These are phyloP conservation scores for Vitis cinerea DNA, from an alignment of 164 flowering plant species.

Conservation along the genomic window DNA sequence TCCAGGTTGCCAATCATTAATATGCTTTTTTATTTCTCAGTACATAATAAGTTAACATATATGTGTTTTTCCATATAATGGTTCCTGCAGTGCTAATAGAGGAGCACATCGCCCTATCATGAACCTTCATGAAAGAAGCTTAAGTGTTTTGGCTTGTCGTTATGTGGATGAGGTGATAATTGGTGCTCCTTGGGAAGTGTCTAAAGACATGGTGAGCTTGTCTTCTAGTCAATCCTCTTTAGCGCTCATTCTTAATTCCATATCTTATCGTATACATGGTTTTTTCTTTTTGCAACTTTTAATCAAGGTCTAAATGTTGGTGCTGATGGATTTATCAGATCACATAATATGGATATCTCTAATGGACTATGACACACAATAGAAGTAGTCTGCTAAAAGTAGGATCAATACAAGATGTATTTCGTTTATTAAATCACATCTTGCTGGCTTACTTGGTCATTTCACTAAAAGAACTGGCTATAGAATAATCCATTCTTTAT, in stretches of 20 bases:
- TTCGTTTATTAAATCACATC: too few species aligned
- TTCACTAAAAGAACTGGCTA: too few species aligned
- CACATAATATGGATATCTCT: background rate
- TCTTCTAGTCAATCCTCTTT: background rate
- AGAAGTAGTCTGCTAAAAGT: too few species aligned
- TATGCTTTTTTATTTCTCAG: background rate
- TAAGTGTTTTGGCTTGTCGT: conserved; percentile 93
- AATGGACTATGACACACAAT: too few species aligned
- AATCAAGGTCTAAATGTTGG: background rate
- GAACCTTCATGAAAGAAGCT: conserved; percentile 97
- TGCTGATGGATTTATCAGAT: background rate
- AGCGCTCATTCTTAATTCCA: background rate
- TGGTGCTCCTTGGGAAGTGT: conserved; percentile 96
- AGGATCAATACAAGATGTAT: too few species aligned
- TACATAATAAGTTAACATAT: background rate
- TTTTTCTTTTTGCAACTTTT: background rate
- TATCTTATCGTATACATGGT: background rate
- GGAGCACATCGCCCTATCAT: conserved; percentile 96
- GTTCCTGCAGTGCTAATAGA: conserved; percentile 64
- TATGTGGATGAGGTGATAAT: conserved; percentile 96
- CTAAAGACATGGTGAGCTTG: conserved; percentile 84
- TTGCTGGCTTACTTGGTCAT: too few species aligned
- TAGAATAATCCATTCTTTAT: too few species aligned
- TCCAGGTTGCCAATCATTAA: too few species aligned
- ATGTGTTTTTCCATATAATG: conserved; percentile 4